Evolutionary conservation across 1,284 basidiomycete genomes (phyloP).

Genomic region (Papiliotrema fonsecae): DNA sequence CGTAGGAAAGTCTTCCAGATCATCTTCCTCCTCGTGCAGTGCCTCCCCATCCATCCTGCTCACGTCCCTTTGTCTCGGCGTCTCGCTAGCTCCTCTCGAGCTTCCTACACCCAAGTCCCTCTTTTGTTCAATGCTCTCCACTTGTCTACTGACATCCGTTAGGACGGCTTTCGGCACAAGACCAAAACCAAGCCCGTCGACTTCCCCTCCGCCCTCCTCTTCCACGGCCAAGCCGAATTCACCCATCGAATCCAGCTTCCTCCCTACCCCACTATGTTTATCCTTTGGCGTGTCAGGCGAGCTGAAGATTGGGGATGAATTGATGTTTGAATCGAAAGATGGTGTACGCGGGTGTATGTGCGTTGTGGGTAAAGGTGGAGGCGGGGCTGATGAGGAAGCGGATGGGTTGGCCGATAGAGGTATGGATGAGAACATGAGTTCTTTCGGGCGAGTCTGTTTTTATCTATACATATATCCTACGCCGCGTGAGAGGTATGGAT

Average conservation of each 20-base stretch:
- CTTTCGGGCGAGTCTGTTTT: too few species aligned
- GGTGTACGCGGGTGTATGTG: not conserved
- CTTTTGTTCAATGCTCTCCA: not conserved
- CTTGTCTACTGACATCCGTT: not conserved
- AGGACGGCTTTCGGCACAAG: not conserved
- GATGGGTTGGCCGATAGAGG: too few species aligned
- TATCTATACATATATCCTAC: too few species aligned
- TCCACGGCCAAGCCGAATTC: not conserved
- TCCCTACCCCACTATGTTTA: not conserved
- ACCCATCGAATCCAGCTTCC: not conserved
- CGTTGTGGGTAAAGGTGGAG: not conserved
- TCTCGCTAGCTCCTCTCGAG: not conserved
- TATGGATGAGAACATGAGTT: too few species aligned
- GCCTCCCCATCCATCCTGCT: not conserved
- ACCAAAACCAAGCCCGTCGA: conserved; percentile 1
- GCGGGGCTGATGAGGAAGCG: too few species aligned
- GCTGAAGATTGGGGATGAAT: not conserved
- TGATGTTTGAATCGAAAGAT: conserved; percentile 2
- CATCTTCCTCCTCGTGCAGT: conserved; percentile 4
- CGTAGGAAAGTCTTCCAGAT: conserved; percentile 12
- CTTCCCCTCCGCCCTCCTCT: conserved; percentile 2
- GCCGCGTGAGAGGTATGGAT: too few species aligned
- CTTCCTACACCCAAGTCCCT: not conserved
- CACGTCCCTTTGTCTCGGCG: not conserved
- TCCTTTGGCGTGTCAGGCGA: not conserved